These are phyloP conservation scores for Arthrobotrys iridis DNA, from an alignment of 2,329 filamentous ascomycete genomes.

Conservation along the genomic window DNA sequence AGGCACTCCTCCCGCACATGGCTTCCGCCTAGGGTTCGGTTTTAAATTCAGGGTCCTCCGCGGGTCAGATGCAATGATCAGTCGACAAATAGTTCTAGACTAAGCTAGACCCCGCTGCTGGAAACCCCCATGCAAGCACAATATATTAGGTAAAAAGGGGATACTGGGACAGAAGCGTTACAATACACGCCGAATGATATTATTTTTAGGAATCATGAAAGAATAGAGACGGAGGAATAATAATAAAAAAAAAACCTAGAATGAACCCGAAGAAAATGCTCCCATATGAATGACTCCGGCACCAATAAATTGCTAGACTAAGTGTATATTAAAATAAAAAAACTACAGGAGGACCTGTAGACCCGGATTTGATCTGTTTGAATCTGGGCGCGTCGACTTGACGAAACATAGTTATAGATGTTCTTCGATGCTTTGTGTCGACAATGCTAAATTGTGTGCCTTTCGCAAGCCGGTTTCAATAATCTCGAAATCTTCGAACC, in stretches of 20 bases:
- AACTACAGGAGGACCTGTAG: not conserved
- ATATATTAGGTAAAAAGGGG: slow-evolving; percentile 18
- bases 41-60: slow-evolving; percentile 15
- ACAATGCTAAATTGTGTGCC: not conserved
- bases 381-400: not conserved
- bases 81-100: slow-evolving; percentile 21
- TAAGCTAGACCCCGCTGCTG: slow-evolving; percentile 2
- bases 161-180: not conserved
- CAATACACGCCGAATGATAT: slow-evolving; percentile 10
- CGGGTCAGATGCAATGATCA: slow-evolving; percentile 19
- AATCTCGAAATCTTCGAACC: not conserved
- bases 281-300: slow-evolving; percentile 8
- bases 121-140: slow-evolving; percentile 6
- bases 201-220: not conserved
- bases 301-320: slow-evolving; percentile 24
- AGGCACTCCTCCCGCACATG: slow-evolving; percentile 4
- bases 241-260: slow-evolving; percentile 1
- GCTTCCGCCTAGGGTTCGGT: slow-evolving; percentile 2
- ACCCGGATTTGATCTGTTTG: too few relatives aligned
- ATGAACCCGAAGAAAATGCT: slow-evolving; percentile 15
- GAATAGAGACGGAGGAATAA: too few relatives aligned
- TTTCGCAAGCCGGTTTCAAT: not conserved
- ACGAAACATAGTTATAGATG: not conserved
- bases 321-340: not conserved
- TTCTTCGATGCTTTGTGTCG: not conserved